Conservation (phyloP, 2,329 filamentous ascomycete species). For the Dactylellina sp. region DNA sequence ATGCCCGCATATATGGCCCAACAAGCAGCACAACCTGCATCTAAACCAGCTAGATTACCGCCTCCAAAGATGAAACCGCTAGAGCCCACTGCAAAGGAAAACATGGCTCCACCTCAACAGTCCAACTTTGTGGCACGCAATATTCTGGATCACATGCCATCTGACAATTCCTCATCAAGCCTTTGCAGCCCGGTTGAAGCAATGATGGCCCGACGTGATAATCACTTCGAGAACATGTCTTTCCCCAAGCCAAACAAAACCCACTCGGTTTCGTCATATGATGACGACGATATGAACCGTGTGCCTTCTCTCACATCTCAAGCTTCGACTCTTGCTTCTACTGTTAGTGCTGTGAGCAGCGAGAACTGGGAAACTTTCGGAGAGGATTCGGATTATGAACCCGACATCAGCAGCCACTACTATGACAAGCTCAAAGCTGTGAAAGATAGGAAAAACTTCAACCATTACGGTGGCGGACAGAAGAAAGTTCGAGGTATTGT, state of each 20-base stretch:
- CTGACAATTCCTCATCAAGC: constrained; percentile 28
- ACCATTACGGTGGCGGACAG: constrained; percentile 27
- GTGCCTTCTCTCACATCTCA: constrained; percentile 54
- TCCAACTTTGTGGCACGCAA: constrained; percentile 35
- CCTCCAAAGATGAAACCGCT: constrained; percentile 52
- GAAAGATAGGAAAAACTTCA: constrained; percentile 47
- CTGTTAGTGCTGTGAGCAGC: constrained; percentile 57
- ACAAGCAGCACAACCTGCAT: constrained; percentile 30
- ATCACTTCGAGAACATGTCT: constrained; percentile 21
- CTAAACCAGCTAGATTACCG: constrained; percentile 29
- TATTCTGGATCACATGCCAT: constrained; percentile 47
- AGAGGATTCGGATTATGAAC: constrained; percentile 58
- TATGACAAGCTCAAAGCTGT: constrained; percentile 51
- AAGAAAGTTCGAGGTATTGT: constrained; percentile 50
- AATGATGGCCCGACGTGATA: constrained; percentile 38
- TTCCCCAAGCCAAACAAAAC: constrained; percentile 21
- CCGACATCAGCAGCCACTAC: constrained; percentile 50
- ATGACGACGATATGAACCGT: constrained; percentile 48
- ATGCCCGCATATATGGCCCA: constrained; percentile 56
- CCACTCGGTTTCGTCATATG: constrained; percentile 30
- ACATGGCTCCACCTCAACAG: constrained; percentile 38
- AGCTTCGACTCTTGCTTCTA: constrained; percentile 54
- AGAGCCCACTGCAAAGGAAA: constrained; percentile 35
- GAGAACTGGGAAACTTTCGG: constrained; percentile 61
- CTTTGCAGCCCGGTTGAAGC: constrained; percentile 41